These are phyloP conservation scores for Rhizopogon vinicolor DNA, from an alignment of 768 basidiomycete species.

Conservation along the genomic window DNA sequence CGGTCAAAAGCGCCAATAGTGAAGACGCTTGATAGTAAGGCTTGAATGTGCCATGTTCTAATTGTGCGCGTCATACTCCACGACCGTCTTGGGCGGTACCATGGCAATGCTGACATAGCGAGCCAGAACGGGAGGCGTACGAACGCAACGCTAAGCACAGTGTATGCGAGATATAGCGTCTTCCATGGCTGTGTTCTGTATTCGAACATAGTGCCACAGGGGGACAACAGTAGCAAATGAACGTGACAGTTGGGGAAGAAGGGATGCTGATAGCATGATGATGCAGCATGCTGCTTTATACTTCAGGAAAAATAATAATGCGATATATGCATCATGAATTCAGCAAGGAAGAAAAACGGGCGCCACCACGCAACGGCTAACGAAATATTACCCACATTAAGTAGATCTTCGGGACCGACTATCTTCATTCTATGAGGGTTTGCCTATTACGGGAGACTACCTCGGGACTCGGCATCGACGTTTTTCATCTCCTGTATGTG, in stretches of 20 bases:
- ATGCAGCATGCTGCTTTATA: slow-evolving; percentile 6
- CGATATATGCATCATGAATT: too few relatives aligned
- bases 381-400: too few relatives aligned
- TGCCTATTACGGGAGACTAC: too few relatives aligned
- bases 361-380: too few relatives aligned
- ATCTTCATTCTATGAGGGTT: too few relatives aligned
- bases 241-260: not conserved
- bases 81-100: slow-evolving; percentile 21
- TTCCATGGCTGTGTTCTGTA: slow-evolving; percentile 15
- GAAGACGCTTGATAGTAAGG: not conserved
- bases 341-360: too few relatives aligned
- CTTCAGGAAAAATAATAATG: too few relatives aligned
- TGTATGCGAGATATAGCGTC: slow-evolving; percentile 6
- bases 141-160: slow-evolving; percentile 2
- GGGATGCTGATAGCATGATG: slow-evolving; percentile 12
- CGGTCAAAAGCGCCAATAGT: not conserved
- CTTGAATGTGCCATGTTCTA: slow-evolving; percentile 11
- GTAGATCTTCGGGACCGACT: too few relatives aligned
- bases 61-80: slow-evolving; percentile 39
- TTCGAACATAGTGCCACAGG: slow-evolving; percentile 4
- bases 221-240: not conserved
- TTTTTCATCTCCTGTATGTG: too few relatives aligned
- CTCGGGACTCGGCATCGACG: too few relatives aligned
- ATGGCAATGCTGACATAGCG: slow-evolving; percentile 8
- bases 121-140: slow-evolving; percentile 16